Evolutionary conservation across 2,329 filamentous ascomycete species (phyloP), one percentile per base, ranked within the genome.

Genomic region (Cladophialophora carrionii): DNA sequence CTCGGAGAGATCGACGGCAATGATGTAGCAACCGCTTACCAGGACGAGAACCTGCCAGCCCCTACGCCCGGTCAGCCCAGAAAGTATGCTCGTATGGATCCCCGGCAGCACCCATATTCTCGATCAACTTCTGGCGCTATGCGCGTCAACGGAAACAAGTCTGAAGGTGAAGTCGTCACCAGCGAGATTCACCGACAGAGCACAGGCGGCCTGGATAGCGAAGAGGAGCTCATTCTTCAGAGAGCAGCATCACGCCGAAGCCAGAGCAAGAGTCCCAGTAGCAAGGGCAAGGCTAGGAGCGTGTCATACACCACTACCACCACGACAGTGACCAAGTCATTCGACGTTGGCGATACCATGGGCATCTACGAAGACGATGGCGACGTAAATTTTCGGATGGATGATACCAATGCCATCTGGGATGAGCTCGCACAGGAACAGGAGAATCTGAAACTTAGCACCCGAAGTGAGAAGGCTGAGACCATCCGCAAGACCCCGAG

Each of bases 1-100:
- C 86, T 99, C n/a, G 93, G 94, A 61, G 95, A 99, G 78, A 91
- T 99, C 68, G 91, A 96, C 73, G 87, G 90, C 70, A 96, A 97
- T 66, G 86, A 88, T 71, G 81, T 81, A 63, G 74, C 76, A 52
- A 78, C 76, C 12, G 71, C 73, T 84, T 86, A 87, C n/a, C 86
- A 91, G 74, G 92, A 97, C 70, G 93, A 97, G 75, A 96, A 96
- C 72, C 85, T 99, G 4, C 95, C 95, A 2, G 94, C 93, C 0
- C 95, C 95, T 2, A 99, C 95, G 4, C 95, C 95, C 0, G 95
- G 95, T 2, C 95, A 99, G 76, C 95, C 95, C 31, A 88, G 95
- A 68, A 98, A 99, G 83, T 90, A 90, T 17, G 89, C 88, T 70
- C 88, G 91, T 63, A 85, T 87, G 65, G 91, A 93, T 72, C 85